phyloP scores from a whole-genome alignment of 2,329 filamentous ascomycete genomes.

The Coniochaeta sp. region DNA sequence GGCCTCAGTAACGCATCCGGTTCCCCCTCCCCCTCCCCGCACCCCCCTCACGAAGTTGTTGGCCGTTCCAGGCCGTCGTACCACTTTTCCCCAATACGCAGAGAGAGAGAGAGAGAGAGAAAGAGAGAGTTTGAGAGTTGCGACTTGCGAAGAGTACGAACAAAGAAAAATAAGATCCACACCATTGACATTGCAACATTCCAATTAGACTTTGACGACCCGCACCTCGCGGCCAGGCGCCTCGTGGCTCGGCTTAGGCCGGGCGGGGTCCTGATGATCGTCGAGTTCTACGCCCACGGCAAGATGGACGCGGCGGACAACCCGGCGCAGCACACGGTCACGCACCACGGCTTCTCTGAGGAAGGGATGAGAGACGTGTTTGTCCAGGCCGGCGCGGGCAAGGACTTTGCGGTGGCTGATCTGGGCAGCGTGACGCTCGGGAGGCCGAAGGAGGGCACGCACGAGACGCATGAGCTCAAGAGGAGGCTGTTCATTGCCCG shows the following conservation, averaged over 20 bases:
- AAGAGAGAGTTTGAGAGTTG: background rate
- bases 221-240: constrained; percentile 48
- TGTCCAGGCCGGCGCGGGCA: constrained; percentile 50
- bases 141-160: background rate
- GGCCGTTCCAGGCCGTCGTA: background rate
- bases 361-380: constrained; percentile 54
- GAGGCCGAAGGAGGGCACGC: constrained; percentile 25
- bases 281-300: constrained; percentile 58
- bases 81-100: background rate
- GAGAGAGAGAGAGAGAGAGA: background rate
- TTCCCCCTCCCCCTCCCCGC: too few species aligned
- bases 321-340: constrained; percentile 42
- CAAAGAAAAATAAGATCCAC: background rate
- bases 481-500: constrained; percentile 43
- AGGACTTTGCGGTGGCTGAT: constrained; percentile 49
- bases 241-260: constrained; percentile 55
- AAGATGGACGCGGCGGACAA: constrained; percentile 11
- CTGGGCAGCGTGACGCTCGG: constrained; percentile 34
- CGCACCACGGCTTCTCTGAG: constrained; percentile 59
- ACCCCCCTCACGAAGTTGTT: background rate
- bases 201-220: constrained; percentile 50
- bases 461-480: constrained; percentile 22
- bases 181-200: background rate
- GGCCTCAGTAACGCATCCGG: too few species aligned
- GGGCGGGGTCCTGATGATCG: constrained; percentile 60